Evolutionary conservation across 169 alveolate species (phyloP), one percentile per base, ranked within the genome.

Genomic region (Eimeria necatrix): DNA sequence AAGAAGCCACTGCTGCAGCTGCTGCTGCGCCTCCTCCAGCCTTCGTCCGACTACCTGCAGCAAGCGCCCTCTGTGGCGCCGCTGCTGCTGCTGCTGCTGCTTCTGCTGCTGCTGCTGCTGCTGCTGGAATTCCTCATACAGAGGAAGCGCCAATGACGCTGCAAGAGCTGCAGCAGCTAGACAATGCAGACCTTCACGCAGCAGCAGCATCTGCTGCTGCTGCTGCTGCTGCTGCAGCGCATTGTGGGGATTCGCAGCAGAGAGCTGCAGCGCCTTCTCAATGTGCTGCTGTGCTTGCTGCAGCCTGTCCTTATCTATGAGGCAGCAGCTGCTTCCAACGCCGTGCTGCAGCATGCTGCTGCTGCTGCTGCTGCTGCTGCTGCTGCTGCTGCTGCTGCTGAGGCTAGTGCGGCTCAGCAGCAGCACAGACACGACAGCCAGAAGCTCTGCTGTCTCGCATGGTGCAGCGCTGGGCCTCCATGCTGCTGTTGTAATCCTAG

Each of bases 261-360:
- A 22, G 12, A 83, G 91, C 73, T 83, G 78, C 78, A 83, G 32
- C 26, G 78, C 91, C 91, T 53, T 83, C 20, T 56, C 26, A 3
- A 56, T 32, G 59, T 83, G 91, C 91, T 83, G 91, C 91, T 53
- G 91, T 74, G 91, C 91, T n/a, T 56, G 91, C 91, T 83, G 91
- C 91, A 83, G 78, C 70, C 32, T 4, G 41, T 8, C 41, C 76
- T 32, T 83, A 46, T 83, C 91, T 48, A 52, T 59, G 26, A 56
- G 78, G 78, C 74, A 56, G 14, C 56, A 22, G 76, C 53, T 9
- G 61, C 49, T 59, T 6, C 24, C n/a, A 32, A 53, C 3, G 24
- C 22, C 14, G 46, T 83, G 91, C 91, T 83, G 91, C 91, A 46
- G 74, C 78, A n/a, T 3, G 46, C 6, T 51, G 64, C 88, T 80